Evolutionary conservation across 2,329 filamentous ascomycete genomes (phyloP).

Genomic region (Zasmidium angulare): DNA sequence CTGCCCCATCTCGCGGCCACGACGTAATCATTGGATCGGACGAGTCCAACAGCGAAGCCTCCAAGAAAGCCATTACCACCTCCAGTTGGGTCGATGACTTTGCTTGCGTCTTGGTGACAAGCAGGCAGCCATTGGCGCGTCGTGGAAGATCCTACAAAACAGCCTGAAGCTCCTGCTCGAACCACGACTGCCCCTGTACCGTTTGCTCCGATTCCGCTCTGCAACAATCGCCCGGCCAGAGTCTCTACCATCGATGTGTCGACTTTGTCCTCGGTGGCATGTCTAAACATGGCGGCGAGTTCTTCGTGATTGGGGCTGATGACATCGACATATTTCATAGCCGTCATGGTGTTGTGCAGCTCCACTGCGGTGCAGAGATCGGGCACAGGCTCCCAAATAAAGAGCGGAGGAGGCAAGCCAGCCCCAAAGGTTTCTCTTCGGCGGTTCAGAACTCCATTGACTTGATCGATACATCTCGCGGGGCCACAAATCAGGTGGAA

Average conservation of each 20-base stretch:
- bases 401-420: slow-evolving; percentile 53
- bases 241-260: slow-evolving; percentile 41
- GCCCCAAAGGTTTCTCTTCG: slow-evolving; percentile 38
- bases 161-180: slow-evolving; percentile 70
- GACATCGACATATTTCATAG: slow-evolving; percentile 57
- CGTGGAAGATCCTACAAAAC: slow-evolving; percentile 46
- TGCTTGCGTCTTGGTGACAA: slow-evolving; percentile 58
- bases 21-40: slow-evolving; percentile 58
- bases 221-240: slow-evolving; percentile 35
- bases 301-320: slow-evolving; percentile 84
- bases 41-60: slow-evolving; percentile 57
- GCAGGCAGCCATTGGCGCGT: slow-evolving; percentile 69
- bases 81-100: slow-evolving; percentile 87
- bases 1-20: slow-evolving; percentile 76
- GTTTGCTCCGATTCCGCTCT: slow-evolving; percentile 31
- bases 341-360: slow-evolving; percentile 52
- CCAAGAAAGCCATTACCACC: slow-evolving; percentile 88
- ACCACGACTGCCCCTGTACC: slow-evolving; percentile 61
- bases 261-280: slow-evolving; percentile 32
- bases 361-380: slow-evolving; percentile 76
- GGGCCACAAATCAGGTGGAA: slow-evolving; percentile 90
- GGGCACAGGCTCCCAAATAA: slow-evolving; percentile 95
- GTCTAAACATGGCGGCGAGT: slow-evolving; percentile 79
- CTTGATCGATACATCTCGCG: slow-evolving; percentile 71
- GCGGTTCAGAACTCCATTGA: slow-evolving; percentile 64